These are phyloP conservation scores for Olyra latifolia DNA, from an alignment of 176 grass and related monocot genomes.

Conservation along the genomic window DNA sequence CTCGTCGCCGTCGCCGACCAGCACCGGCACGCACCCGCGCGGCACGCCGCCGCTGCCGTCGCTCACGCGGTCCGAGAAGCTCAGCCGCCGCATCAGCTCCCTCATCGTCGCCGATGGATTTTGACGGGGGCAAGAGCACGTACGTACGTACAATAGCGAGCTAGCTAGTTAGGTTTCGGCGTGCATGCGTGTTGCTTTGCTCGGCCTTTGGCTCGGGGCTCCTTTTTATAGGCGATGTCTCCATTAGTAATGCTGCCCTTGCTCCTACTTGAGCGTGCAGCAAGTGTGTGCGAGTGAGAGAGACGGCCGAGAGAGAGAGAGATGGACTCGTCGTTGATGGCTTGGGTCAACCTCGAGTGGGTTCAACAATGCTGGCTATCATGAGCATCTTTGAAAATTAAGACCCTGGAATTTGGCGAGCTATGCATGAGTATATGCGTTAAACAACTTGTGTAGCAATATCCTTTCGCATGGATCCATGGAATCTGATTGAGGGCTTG, in stretches of 20 bases:
- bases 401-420: neutral
- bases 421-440: too few relatives aligned
- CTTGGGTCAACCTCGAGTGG: neutral
- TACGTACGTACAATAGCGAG: too few relatives aligned
- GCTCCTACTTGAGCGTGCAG: neutral
- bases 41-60: conserved; percentile 36
- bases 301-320: neutral
- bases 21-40: conserved; percentile 66
- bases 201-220: neutral
- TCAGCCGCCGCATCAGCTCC: conserved; percentile 50
- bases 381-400: conserved; percentile 39
- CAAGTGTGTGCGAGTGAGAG: neutral
- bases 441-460: too few relatives aligned
- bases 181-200: neutral
- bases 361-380: conserved; percentile 38
- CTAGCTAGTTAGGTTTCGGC: neutral
- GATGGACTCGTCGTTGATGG: neutral
- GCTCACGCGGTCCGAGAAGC: conserved; percentile 40
- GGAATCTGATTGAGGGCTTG: too few relatives aligned
- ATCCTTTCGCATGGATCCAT: too few relatives aligned
- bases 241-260: neutral
- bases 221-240: neutral
- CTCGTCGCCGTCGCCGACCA: conserved; percentile 39
- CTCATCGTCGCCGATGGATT: conserved; percentile 14
- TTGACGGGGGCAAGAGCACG: too few relatives aligned